Evolutionary conservation across 495 filamentous ascomycete genomes (phyloP).

Genomic region (Bryoglossum gracile): DNA sequence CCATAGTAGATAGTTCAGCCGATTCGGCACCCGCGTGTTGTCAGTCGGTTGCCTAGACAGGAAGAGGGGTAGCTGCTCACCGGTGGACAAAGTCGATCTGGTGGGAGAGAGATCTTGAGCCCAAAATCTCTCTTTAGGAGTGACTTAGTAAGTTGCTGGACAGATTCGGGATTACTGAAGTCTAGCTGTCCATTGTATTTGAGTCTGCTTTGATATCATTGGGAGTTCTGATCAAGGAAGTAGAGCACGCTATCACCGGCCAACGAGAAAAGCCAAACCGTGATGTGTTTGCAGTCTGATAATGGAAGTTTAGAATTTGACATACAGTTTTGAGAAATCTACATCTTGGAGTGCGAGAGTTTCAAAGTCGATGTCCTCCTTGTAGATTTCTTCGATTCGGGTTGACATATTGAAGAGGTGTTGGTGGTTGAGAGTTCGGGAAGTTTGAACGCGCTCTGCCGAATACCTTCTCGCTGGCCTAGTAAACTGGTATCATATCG

Average conservation of each 20-base stretch:
- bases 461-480: too few relatives aligned
- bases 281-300: too few relatives aligned
- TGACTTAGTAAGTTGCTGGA: conserved; percentile 76
- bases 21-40: conserved; percentile 57
- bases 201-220: conserved; percentile 28
- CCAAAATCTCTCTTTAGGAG: conserved; percentile 71
- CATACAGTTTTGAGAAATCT: conserved; percentile 47
- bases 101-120: conserved; percentile 60
- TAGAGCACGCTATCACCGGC: too few relatives aligned
- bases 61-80: conserved; percentile 37
- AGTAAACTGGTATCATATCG: too few relatives aligned
- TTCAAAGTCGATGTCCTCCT: conserved; percentile 55
- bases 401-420: conserved; percentile 6
- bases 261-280: too few relatives aligned
- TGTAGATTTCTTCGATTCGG: conserved; percentile 39
- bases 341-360: conserved; percentile 48
- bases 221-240: too few relatives aligned
- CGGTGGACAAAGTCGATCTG: conserved; percentile 83
- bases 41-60: not conserved
- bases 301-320: not conserved
- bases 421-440: conserved; percentile 2
- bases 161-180: conserved; percentile 70
- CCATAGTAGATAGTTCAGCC: conserved; percentile 89
- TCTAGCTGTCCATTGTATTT: conserved; percentile 62
- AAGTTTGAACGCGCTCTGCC: conserved; percentile 6